A percentile compares a stretch with the other conserved stretches of the same genome.
Evolutionary conservation across 2,329 filamentous ascomycete species (phyloP).

Genomic region (Coleophoma eucalyptorum): DNA sequence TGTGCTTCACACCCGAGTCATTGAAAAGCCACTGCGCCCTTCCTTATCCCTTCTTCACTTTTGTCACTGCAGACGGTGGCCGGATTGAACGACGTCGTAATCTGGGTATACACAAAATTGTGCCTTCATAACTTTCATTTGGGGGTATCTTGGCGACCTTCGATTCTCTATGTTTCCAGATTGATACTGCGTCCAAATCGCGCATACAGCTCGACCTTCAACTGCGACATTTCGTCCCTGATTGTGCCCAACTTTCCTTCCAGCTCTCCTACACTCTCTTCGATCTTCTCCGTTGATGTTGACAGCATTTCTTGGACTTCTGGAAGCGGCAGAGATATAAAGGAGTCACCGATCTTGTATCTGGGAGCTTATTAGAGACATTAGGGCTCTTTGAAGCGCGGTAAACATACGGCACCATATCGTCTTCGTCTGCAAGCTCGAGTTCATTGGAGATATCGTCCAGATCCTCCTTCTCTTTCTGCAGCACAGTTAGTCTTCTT

Average conservation of each 20-base stretch:
- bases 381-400: not conserved
- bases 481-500: conserved; percentile 15
- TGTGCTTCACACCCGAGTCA: no score
- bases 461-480: conserved; percentile 99
- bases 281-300: conserved; percentile 66
- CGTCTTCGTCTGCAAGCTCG: conserved; percentile 93
- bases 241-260: conserved; percentile 74
- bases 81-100: no score
- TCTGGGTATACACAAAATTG: no score
- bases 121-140: no score
- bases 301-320: conserved; percentile 85
- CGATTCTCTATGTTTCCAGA: conserved; percentile 67
- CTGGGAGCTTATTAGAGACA: conserved; percentile 40
- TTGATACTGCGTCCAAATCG: conserved; percentile 97
- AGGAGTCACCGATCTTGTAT: conserved; percentile 95
- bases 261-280: conserved; percentile 69
- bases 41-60: no score
- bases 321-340: conserved; percentile 78
- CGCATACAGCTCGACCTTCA: conserved; percentile 92
- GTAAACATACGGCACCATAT: conserved; percentile 72
- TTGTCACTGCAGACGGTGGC: no score
- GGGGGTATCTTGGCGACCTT: conserved; percentile 17
- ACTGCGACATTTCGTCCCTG: conserved; percentile 80
- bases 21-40: no score
- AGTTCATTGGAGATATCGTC: conserved; percentile 90